Percentiles rank a stretch among this genome's conserved stretches.
Evolutionary conservation across 2,329 filamentous ascomycete species (phyloP).

Genomic region (Rhynchosporium secalis): DNA sequence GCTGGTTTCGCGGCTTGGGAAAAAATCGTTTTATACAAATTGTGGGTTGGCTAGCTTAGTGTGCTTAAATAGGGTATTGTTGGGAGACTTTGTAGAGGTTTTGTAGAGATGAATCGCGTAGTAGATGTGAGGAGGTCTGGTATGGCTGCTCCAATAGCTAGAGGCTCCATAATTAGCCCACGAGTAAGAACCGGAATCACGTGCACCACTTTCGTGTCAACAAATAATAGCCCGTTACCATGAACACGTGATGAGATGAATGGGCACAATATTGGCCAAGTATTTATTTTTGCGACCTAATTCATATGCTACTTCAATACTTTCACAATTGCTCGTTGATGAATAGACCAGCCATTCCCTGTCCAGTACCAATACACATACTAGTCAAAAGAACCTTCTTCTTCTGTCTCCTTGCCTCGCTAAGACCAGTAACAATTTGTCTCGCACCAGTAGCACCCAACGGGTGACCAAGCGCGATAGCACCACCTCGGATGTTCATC

Average conservation of each 20-base stretch:
- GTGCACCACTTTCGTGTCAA: neutral
- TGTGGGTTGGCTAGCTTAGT: too few relatives aligned
- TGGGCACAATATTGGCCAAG: neutral
- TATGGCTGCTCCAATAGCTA: neutral
- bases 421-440: conserved; percentile 87
- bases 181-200: neutral
- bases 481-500: conserved; percentile 79
- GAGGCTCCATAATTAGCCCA: neutral
- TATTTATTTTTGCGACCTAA: neutral
- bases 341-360: conserved; percentile 68
- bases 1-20: too few relatives aligned
- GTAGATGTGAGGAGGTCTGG: neutral
- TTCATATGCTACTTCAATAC: conserved; percentile 8
- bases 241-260: neutral
- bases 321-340: conserved; percentile 55
- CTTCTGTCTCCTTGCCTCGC: conserved; percentile 78
- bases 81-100: neutral
- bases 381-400: conserved; percentile 90
- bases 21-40: too few relatives aligned
- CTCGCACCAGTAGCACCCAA: conserved; percentile 75
- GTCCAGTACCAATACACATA: conserved; percentile 78
- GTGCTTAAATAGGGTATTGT: too few relatives aligned
- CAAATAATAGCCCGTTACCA: neutral
- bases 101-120: neutral
- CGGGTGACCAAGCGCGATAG: conserved; percentile 81